Base-by-base conservation (phyloP, 305 asterid species). In the Fraxinus velutina region DNA sequence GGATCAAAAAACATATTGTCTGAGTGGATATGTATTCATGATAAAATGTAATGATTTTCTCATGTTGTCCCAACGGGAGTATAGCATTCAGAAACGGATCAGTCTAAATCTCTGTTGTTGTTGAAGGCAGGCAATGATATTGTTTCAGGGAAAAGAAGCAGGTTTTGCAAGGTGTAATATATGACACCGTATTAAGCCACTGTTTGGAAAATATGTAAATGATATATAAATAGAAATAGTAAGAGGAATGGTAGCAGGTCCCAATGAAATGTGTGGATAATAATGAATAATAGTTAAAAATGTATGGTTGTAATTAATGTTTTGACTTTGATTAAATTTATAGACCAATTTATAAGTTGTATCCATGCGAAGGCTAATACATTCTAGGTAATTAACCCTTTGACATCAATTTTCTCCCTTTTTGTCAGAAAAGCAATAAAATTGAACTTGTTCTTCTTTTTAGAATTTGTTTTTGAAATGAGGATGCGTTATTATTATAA, bases 291-390 rank as follows among this genome's bases (percentile, higher is more conserved):
- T 50, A 50, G 8, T 50, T 12, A 50, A 4, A 7, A 50, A 50
- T 50, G 22, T 5, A 1, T n/a, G 7, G 22, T 50, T 50, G 19
- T 50, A 50, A n/a, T 15, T 50, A 62, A 22, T 62, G 33, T 60
- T 89, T 73, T 37, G 93, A 47, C 19, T 50, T 50, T 50, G 62
- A 50, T n/a, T 15, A 17, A 92, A 57, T 73, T 83, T 39, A 66
- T 42, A 84, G 84, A 88, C 86, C 77, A 39, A 32, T 82, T 89
- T 34, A 33, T 47, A 47, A 47, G 17, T 39, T 24, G 15, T 74
- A 37, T 60, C 74, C 10, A 50, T 15, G 19, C 84, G 39, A 89
- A 84, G 73, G 87, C 84, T 21, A 21, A 37, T 37, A 44, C 64
- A 75, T 24, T 27, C 22, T 74, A 39, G 57, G 42, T 78, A 60